Evolutionary conservation across 148 eudicot genomes (phyloP).

Genomic region (Vaccinium darrowii): DNA sequence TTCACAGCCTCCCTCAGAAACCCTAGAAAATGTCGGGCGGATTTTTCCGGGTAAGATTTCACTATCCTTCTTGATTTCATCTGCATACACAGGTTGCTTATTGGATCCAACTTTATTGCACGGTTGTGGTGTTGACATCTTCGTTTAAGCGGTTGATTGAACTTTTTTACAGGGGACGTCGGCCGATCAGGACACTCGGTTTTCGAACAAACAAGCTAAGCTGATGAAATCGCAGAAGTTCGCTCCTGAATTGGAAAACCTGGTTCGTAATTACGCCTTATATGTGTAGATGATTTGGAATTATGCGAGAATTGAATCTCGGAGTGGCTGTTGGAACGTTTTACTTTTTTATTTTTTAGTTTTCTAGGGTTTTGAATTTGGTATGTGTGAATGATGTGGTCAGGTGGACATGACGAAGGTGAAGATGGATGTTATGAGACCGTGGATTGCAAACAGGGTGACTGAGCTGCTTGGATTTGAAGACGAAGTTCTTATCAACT

Average conservation of each 20-base stretch:
- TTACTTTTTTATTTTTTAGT: not conserved
- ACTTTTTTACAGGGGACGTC: slow-evolving; percentile 70
- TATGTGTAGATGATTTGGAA: not conserved
- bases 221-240: slow-evolving; percentile 92
- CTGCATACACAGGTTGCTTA: not conserved
- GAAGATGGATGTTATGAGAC: slow-evolving; percentile 91
- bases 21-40: slow-evolving; percentile 99
- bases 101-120: not conserved
- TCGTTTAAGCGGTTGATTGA: not conserved
- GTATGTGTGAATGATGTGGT: slow-evolving; percentile 3
- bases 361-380: not conserved
- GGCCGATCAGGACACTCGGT: slow-evolving; percentile 96
- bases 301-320: not conserved
- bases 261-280: slow-evolving; percentile 47
- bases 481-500: slow-evolving; percentile 95
- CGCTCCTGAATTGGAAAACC: slow-evolving; percentile 76
- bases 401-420: slow-evolving; percentile 87
- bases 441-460: slow-evolving; percentile 89
- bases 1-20: slow-evolving; percentile 26
- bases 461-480: slow-evolving; percentile 95
- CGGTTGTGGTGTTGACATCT: not conserved
- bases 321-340: not conserved
- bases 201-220: slow-evolving; percentile 97
- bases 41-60: slow-evolving; percentile 72
- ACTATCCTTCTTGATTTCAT: too few relatives aligned